A percentile compares a stretch with the other conserved stretches of the same genome.
Conservation (phyloP, 768 basidiomycete genomes). For the Leucocoprinus sp. region DNA sequence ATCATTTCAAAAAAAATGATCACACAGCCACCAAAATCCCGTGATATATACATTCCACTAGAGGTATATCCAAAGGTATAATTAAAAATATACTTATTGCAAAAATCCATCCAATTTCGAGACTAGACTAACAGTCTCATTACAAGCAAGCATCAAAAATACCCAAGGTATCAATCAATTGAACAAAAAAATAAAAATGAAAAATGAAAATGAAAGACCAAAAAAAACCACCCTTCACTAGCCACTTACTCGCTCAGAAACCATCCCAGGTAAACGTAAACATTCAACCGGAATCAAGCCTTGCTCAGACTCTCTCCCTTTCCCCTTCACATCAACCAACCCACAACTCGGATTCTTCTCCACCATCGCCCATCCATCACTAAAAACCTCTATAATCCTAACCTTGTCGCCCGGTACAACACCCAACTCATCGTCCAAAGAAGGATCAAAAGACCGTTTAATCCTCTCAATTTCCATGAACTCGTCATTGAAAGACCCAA, state of each 20-base stretch:
- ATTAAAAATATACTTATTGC: not conserved
- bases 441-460: conserved; percentile 46
- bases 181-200: too few relatives aligned
- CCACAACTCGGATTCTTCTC: conserved; percentile 28
- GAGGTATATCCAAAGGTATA: too few relatives aligned
- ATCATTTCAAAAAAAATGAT: not conserved
- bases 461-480: conserved; percentile 41
- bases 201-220: too few relatives aligned
- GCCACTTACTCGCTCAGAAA: conserved; percentile 11
- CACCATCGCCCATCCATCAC: conserved; percentile 67
- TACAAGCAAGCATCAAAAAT: too few relatives aligned
- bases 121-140: too few relatives aligned
- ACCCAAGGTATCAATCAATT: too few relatives aligned
- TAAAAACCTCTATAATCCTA: conserved; percentile 44
- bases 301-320: conserved; percentile 18
- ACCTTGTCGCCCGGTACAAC: conserved; percentile 46
- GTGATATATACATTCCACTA: too few relatives aligned
- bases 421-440: conserved; percentile 49
- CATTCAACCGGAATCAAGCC: conserved; percentile 71
- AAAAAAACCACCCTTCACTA: too few relatives aligned
- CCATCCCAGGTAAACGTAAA: conserved; percentile 27
- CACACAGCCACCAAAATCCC: not conserved
- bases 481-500: conserved; percentile 14
- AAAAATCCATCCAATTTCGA: too few relatives aligned
- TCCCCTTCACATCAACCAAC: conserved; percentile 16